Base-by-base conservation (phyloP, 2,329 filamentous ascomycete species). In the Colletotrichum sp. region DNA sequence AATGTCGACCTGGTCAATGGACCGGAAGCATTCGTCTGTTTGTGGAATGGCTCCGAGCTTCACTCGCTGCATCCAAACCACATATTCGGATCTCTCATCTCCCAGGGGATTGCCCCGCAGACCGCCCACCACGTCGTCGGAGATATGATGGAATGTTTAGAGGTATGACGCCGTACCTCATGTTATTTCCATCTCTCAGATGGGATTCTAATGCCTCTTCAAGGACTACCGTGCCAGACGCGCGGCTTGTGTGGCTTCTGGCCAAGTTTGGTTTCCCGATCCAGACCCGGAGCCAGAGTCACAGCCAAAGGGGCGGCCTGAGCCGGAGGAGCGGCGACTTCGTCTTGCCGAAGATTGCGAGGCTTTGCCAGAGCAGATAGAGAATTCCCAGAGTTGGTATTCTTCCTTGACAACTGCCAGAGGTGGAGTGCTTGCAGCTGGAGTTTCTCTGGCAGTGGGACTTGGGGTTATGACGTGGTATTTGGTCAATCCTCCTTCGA, bases 11-110 rank as follows among this genome's bases (percentile, higher is more conserved):
- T 70, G 13, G 13, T 39, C 32, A 48, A 70, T 28, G 68, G 58
- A 8, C 68, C 68, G 7, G 36, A 48, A 30, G 28, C 56, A 25
- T 70, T 70, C 28, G 68, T 70, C 28, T 70, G 56, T 15, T 61
- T 64, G n/a, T 70, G 68, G 68, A 70, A 62, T 16, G 68, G 68
- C 3, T 30, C 27, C 28, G 68, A 70, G 58, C 39, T 70, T n/a
- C 68, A 70, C 28, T 64, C 68, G 15, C 28, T 70, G 22, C 68
- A 70, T 36, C 68, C 68, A 12, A 70, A 70, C 6, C 68, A 70
- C 39, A 62, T 70, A 27, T 70, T 70, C 28, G 68, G 68, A 7
- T 52, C 58, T 6, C 22, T 70, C 22, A 70, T 64, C 58, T 70
- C 68, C 36, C 68, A 70, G 22, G 68, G 68, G 3, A n/a, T 70